A percentile compares a stretch with the other conserved stretches of the same genome.
Evolutionary conservation across 176 grass and related monocot species (phyloP).

Genomic region (Bromus sterilis): DNA sequence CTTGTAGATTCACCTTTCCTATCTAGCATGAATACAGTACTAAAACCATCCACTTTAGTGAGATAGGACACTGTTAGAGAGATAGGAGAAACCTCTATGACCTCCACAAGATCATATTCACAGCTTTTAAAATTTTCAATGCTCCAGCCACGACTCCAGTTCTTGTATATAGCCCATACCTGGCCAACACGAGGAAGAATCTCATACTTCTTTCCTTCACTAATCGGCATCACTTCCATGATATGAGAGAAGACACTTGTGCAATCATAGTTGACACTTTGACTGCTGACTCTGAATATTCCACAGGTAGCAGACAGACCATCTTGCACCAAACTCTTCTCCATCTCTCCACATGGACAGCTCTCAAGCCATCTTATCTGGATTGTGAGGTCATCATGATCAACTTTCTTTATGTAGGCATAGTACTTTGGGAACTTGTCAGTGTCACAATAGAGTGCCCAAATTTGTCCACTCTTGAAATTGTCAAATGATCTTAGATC

Average conservation of each 20-base stretch:
- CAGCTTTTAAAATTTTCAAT: slow-evolving; percentile 32
- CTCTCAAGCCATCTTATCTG: slow-evolving; percentile 62
- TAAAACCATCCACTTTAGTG: slow-evolving; percentile 47
- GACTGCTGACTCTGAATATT: slow-evolving; percentile 21
- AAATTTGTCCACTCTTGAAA: slow-evolving; percentile 49
- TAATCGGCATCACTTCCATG: neutral
- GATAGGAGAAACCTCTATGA: slow-evolving; percentile 7
- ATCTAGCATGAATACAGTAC: slow-evolving; percentile 42
- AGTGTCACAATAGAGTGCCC: slow-evolving; percentile 59
- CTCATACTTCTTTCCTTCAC: slow-evolving; percentile 33
- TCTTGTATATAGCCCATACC: slow-evolving; percentile 67
- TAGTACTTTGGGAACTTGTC: slow-evolving; percentile 59
- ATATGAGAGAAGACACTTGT: slow-evolving; percentile 47
- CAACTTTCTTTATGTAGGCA: slow-evolving; percentile 31
- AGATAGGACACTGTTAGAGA: slow-evolving; percentile 26
- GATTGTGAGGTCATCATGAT: slow-evolving; percentile 15
- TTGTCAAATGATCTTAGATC: slow-evolving; percentile 36
- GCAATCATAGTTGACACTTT: neutral
- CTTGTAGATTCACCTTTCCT: neutral
- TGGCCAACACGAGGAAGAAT: slow-evolving; percentile 45
- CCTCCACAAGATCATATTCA: slow-evolving; percentile 45
- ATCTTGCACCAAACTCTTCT: slow-evolving; percentile 25
- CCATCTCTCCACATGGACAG: slow-evolving; percentile 23
- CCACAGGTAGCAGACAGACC: slow-evolving; percentile 46
- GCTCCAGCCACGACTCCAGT: slow-evolving; percentile 45